phyloP scores from a whole-genome alignment of 371 early-diverging fungal species.

The Mucor lusitanicus region DNA sequence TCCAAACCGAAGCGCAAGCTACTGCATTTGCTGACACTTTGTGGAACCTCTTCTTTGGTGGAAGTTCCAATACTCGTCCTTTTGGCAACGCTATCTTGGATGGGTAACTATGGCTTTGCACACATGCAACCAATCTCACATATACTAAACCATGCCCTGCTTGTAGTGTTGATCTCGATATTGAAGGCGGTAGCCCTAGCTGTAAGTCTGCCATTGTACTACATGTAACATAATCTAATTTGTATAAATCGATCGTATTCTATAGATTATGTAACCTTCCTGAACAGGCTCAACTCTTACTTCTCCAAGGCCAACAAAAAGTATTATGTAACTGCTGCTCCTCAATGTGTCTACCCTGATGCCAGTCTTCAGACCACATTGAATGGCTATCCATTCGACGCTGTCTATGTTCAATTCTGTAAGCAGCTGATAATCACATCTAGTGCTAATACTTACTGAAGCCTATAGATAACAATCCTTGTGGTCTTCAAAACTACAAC shows the following conservation, averaged over 20 bases:
- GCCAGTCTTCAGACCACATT: constrained; percentile 54
- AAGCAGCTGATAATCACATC: constrained; percentile 8
- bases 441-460: background rate
- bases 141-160: background rate
- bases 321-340: constrained; percentile 77
- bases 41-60: constrained; percentile 64
- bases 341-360: constrained; percentile 78
- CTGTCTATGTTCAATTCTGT: constrained; percentile 75
- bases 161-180: constrained; percentile 60
- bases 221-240: background rate
- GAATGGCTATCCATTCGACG: constrained; percentile 63
- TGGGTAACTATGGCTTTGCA: constrained; percentile 33
- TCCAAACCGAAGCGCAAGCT: constrained; percentile 44
- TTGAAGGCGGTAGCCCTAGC: constrained; percentile 59
- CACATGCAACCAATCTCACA: background rate
- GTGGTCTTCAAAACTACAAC: constrained; percentile 60
- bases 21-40: constrained; percentile 53
- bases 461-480: constrained; percentile 66
- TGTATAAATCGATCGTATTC: background rate
- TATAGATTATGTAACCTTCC: constrained; percentile 59
- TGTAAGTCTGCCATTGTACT: constrained; percentile 22
- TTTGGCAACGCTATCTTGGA: constrained; percentile 62
- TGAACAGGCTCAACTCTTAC: constrained; percentile 47
- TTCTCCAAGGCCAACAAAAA: constrained; percentile 32
- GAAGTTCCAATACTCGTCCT: constrained; percentile 51